A percentile compares a stretch with the other conserved stretches of the same genome.
Evolutionary conservation across 2,329 filamentous ascomycete genomes (phyloP).

Genomic region (Aspergillus hiratsukae): DNA sequence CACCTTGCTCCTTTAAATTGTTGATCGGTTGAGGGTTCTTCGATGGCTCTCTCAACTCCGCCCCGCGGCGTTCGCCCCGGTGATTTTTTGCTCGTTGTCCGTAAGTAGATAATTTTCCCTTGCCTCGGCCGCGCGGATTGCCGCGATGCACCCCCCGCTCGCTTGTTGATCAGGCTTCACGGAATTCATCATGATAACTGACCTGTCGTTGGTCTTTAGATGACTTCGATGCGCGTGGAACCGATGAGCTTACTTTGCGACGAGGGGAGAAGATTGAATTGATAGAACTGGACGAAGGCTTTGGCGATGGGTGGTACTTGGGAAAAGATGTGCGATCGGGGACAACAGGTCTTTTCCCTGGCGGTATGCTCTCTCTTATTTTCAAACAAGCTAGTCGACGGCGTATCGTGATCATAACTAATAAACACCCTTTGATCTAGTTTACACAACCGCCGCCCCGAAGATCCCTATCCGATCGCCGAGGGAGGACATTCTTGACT

Average conservation of each 20-base stretch:
- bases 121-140: slow-evolving; percentile 6
- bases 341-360: slow-evolving; percentile 46
- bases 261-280: slow-evolving; percentile 67
- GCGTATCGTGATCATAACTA: background rate
- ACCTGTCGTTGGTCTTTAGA: slow-evolving; percentile 51
- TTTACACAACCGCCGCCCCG: slow-evolving; percentile 23
- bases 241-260: slow-evolving; percentile 82
- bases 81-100: slow-evolving; percentile 42
- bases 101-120: slow-evolving; percentile 30
- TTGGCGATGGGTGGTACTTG: slow-evolving; percentile 63
- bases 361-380: slow-evolving; percentile 31
- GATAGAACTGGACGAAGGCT: slow-evolving; percentile 62
- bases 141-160: background rate
- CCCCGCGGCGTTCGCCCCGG: slow-evolving; percentile 37
- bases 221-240: slow-evolving; percentile 85
- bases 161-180: slow-evolving; percentile 13
- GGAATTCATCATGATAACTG: slow-evolving; percentile 11
- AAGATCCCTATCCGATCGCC: slow-evolving; percentile 21
- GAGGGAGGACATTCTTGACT: slow-evolving; percentile 12
- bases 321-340: slow-evolving; percentile 44
- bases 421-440: slow-evolving; percentile 10
- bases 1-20: slow-evolving; percentile 1
- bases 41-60: slow-evolving; percentile 32
- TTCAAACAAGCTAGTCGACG: background rate
- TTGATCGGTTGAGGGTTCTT: slow-evolving; percentile 8